Percentiles rank a stretch among this genome's conserved stretches.
Conservation (phyloP, 768 basidiomycete species). For the Rhodocollybia butyracea region DNA sequence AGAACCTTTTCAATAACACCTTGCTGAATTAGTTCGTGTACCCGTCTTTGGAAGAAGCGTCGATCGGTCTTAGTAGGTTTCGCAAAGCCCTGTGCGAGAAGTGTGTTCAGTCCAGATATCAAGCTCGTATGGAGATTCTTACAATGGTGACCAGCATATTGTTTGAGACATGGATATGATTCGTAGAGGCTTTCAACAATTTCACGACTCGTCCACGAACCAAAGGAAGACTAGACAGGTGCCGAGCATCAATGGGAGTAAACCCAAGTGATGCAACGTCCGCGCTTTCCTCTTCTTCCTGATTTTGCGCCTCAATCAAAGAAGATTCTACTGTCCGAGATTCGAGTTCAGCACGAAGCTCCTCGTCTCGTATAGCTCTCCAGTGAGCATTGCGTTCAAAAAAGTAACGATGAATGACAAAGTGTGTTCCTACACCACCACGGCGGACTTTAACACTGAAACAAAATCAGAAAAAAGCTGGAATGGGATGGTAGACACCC, state of each 20-base stretch:
- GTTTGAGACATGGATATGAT: conserved; percentile 66
- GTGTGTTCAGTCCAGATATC: neutral
- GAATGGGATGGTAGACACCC: conserved; percentile 19
- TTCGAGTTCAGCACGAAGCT: conserved; percentile 43
- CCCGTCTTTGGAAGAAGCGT: conserved; percentile 75
- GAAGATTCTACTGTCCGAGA: conserved; percentile 15
- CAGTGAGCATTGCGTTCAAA: conserved; percentile 73
- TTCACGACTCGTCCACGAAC: conserved; percentile 69
- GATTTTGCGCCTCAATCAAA: conserved; percentile 32
- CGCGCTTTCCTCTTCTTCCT: conserved; percentile 21
- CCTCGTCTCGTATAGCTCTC: conserved; percentile 74
- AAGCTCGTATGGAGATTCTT: conserved; percentile 20
- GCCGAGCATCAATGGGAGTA: conserved; percentile 72
- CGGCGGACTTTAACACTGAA: conserved; percentile 71
- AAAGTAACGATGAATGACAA: conserved; percentile 82
- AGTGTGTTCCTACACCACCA: conserved; percentile 72
- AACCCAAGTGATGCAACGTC: conserved; percentile 43
- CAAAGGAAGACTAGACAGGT: conserved; percentile 72
- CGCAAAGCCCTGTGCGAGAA: conserved; percentile 56
- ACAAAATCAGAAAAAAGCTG: conserved; percentile 2
- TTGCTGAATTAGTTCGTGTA: conserved; percentile 70
- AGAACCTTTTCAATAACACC: conserved; percentile 73
- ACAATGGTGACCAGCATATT: conserved; percentile 81
- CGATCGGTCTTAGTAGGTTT: conserved; percentile 75
- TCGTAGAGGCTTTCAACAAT: conserved; percentile 66